Conservation (phyloP, 2,329 filamentous ascomycete genomes). For the Xylaria sp. region DNA sequence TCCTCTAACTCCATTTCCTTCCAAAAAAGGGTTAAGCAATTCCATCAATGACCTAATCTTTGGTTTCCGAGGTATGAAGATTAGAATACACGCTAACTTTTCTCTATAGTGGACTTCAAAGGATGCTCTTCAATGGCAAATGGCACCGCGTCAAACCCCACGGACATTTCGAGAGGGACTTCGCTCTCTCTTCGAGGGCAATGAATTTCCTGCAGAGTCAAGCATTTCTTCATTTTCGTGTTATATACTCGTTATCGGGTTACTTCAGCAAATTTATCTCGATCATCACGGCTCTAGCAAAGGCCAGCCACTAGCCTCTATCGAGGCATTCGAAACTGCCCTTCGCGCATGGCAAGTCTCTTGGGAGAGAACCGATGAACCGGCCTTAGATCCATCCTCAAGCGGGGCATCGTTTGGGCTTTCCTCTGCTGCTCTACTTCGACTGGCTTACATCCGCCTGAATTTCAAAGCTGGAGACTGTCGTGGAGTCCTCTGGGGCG, state of each 20-base stretch:
- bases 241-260: neutral
- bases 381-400: slow-evolving; percentile 63
- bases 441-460: slow-evolving; percentile 40
- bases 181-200: neutral
- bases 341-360: slow-evolving; percentile 61
- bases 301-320: slow-evolving; percentile 50
- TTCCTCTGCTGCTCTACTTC: slow-evolving; percentile 51
- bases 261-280: slow-evolving; percentile 5
- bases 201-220: neutral
- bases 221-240: neutral
- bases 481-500: slow-evolving; percentile 58
- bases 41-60: neutral
- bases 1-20: too few species aligned
- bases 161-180: neutral
- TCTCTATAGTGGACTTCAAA: neutral
- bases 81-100: neutral
- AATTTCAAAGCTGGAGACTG: slow-evolving; percentile 57
- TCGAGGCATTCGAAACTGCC: slow-evolving; percentile 57
- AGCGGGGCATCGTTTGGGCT: slow-evolving; percentile 64
- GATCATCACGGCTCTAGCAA: neutral
- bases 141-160: neutral
- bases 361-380: slow-evolving; percentile 64
- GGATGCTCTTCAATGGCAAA: neutral
- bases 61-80: neutral
- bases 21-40: too few species aligned